These are phyloP conservation scores for Proliferodiscus dingleyae DNA, from an alignment of 2,329 filamentous ascomycete species.

Conservation along the genomic window DNA sequence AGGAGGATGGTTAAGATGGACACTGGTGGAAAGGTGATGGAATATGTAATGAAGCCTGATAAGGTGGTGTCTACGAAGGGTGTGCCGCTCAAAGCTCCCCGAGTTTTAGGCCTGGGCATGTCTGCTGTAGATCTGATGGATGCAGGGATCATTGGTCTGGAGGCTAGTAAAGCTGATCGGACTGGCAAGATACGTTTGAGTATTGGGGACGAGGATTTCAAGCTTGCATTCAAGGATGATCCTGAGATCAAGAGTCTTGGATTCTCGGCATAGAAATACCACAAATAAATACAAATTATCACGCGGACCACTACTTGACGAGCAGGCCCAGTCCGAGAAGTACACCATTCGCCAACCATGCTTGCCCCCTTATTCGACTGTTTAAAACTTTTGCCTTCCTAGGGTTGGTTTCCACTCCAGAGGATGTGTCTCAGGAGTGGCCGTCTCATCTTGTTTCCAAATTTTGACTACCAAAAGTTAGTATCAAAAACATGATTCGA, in stretches of 20 bases:
- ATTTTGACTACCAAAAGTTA: constrained; percentile 63
- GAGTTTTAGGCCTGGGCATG: constrained; percentile 57
- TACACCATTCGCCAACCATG: constrained; percentile 26
- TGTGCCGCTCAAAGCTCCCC: constrained; percentile 31
- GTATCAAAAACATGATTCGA: constrained; percentile 7
- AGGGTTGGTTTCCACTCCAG: constrained; percentile 86
- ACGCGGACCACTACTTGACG: background rate
- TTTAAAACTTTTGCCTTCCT: constrained; percentile 68
- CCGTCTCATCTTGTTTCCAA: constrained; percentile 90
- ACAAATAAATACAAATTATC: constrained; percentile 1
- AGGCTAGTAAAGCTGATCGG: constrained; percentile 74
- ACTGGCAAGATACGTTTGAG: constrained; percentile 82
- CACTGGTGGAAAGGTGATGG: constrained; percentile 55
- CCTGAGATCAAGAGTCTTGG: constrained; percentile 64
- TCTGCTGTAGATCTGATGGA: constrained; percentile 81
- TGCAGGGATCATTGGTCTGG: constrained; percentile 81
- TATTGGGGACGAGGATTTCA: constrained; percentile 86
- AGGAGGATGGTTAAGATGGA: constrained; percentile 60
- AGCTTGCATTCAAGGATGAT: constrained; percentile 83
- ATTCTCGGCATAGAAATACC: constrained; percentile 20
- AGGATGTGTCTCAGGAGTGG: constrained; percentile 86
- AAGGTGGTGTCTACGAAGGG: constrained; percentile 16
- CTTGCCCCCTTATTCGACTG: constrained; percentile 13
- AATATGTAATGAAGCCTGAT: constrained; percentile 43
- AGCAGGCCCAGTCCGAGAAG: constrained; percentile 3